Conservation (phyloP, 441 rosid genomes). For the Euphorbia corollata region DNA sequence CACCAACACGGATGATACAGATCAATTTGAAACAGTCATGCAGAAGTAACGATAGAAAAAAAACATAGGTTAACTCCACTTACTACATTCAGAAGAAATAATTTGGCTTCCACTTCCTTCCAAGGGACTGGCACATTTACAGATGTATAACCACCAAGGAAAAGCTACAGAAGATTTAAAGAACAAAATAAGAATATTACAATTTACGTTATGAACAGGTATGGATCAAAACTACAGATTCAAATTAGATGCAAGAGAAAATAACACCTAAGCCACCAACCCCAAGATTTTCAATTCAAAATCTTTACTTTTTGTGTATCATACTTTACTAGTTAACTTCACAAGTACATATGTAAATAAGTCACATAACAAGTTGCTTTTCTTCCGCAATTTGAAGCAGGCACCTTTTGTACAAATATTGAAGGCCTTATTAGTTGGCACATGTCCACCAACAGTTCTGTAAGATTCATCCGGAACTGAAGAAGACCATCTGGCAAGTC, state of each 20-base stretch:
- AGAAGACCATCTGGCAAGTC: slow-evolving; percentile 84
- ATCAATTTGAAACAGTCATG: neutral
- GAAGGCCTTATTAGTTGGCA: slow-evolving; percentile 74
- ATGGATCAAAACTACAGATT: neutral
- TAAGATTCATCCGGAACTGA: slow-evolving; percentile 79
- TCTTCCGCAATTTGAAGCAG: slow-evolving; percentile 20
- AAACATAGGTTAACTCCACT: slow-evolving; percentile 17
- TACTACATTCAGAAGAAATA: slow-evolving; percentile 82
- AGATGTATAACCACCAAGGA: slow-evolving; percentile 58
- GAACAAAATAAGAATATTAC: slow-evolving; percentile 19
- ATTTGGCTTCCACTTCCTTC: slow-evolving; percentile 79
- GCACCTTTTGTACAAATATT: slow-evolving; percentile 69
- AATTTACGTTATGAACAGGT: neutral
- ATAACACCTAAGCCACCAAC: neutral
- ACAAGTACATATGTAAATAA: neutral
- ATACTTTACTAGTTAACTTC: slow-evolving; percentile 14
- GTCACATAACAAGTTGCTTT: neutral
- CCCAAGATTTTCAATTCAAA: neutral
- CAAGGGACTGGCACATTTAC: slow-evolving; percentile 54
- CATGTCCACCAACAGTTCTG: slow-evolving; percentile 85
- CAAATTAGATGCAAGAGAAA: slow-evolving; percentile 2
- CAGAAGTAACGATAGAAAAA: neutral
- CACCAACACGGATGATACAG: neutral
- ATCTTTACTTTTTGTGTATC: neutral
- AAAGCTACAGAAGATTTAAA: slow-evolving; percentile 40